A percentile compares a stretch with the other conserved stretches of the same genome.
Evolutionary conservation across 2,329 filamentous ascomycete species (phyloP).

Genomic region (Colletotrichum salicis): DNA sequence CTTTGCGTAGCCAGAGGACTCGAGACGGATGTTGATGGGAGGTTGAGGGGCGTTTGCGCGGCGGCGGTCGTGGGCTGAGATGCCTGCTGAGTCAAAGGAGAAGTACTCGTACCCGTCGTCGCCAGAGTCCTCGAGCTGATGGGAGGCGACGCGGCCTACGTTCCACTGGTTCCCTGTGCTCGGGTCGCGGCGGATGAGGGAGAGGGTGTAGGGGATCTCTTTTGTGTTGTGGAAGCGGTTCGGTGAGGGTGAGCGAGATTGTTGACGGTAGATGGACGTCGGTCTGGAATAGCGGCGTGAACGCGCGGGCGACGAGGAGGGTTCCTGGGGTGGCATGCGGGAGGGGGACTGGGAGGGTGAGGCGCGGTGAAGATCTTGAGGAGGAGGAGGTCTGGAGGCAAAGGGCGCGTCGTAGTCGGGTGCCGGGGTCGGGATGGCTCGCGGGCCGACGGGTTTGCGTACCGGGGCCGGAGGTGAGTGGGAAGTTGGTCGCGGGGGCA

Average conservation of each 20-base stretch:
- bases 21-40: slow-evolving; percentile 63
- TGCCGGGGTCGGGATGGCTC: slow-evolving; percentile 15
- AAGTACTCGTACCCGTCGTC: slow-evolving; percentile 43
- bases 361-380: neutral
- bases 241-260: slow-evolving; percentile 49
- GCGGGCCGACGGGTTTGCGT: slow-evolving; percentile 32
- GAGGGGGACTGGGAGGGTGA: slow-evolving; percentile 17
- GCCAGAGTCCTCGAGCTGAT: slow-evolving; percentile 56
- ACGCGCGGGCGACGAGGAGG: neutral
- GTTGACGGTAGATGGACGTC: slow-evolving; percentile 20
- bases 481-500: slow-evolving; percentile 27
- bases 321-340: slow-evolving; percentile 5
- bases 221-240: slow-evolving; percentile 46
- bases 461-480: slow-evolving; percentile 22
- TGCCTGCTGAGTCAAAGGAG: slow-evolving; percentile 35
- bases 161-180: slow-evolving; percentile 79
- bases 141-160: slow-evolving; percentile 72
- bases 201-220: slow-evolving; percentile 63
- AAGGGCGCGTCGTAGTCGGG: slow-evolving; percentile 5
- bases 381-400: neutral
- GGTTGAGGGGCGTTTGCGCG: slow-evolving; percentile 40
- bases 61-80: slow-evolving; percentile 38
- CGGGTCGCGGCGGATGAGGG: slow-evolving; percentile 79
- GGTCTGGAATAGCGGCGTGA: slow-evolving; percentile 15
- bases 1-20: slow-evolving; percentile 67